Base-by-base conservation (phyloP, 2,329 filamentous ascomycete genomes). In the Fusarium graminum region DNA sequence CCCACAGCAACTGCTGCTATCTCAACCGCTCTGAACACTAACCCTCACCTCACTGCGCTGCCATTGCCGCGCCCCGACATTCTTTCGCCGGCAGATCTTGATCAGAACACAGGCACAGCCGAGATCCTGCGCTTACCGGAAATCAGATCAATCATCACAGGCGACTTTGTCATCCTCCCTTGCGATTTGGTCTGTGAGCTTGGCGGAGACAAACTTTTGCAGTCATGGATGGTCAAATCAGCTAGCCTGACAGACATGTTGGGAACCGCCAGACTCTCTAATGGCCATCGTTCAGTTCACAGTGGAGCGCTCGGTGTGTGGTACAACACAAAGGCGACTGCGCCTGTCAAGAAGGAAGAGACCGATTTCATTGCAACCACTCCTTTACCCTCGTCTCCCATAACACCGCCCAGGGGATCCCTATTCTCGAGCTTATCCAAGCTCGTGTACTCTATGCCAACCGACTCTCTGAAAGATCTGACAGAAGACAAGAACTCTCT, bases 121-220 rank as follows among this genome's bases (percentile, higher is more conserved):
- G 91, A 97, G 73, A 88, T 98, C 19, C 86, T 99, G 51, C 88
- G 94, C 11, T 83, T 97, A 10, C 90, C 92, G 1, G 92, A 97
- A 75, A 88, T 98, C 42, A 89, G 91, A 74, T 83, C 84, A n/a
- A 84, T 88, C 9, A 88, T 99, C 71, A 93, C 87, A 52, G 88
- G 89, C 13, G 93, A 99, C 78, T 98, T 99, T 74, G 81, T 97
- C 26, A 87, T 98, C 4, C 82, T 99, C 6, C 94, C 95, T 1
- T 99, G 95, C 78, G 95, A 99, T 76, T 83, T 99, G 8, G 89
- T 99, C 38, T 97, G 93, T 76, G 94, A 97, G 74, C 82, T 98
- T 16, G 90, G 91, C 4, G 94, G 93, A 13, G 91, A 93, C 71
- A 88, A 90, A 64, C 83, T 98, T 22, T 80, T 97, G 4, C 93